A percentile compares a stretch with the other conserved stretches of the same genome.
Conservation (phyloP, 1,284 basidiomycete species). For the Ceratobasidium sp. region DNA sequence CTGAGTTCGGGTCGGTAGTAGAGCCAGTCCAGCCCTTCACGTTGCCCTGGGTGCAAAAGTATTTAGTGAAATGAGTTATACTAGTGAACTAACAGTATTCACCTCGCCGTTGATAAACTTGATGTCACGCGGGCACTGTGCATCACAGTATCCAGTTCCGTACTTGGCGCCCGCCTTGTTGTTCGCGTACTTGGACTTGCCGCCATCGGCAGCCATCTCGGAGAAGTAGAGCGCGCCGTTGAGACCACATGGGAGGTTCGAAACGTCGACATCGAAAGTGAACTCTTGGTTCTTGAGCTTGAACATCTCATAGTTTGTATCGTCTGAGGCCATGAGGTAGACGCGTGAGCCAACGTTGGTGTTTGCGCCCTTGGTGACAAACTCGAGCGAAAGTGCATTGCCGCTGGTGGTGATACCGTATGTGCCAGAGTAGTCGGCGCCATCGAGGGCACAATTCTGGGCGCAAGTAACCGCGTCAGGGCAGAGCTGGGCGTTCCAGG, state of each 20-base stretch:
- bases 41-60: slow-evolving; percentile 60
- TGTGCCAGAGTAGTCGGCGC: no score
- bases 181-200: slow-evolving; percentile 50
- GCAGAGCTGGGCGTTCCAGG: no score
- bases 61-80: not conserved
- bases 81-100: not conserved
- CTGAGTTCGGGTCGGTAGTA: slow-evolving; percentile 63
- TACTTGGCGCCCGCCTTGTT: slow-evolving; percentile 8
- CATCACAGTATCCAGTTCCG: no score
- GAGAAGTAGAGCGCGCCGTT: slow-evolving; percentile 69
- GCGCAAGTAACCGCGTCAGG: no score
- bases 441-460: no score
- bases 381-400: no score
- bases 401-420: no score
- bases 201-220: slow-evolving; percentile 71
- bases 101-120: no score
- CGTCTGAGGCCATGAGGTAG: no score
- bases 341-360: no score
- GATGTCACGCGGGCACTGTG: no score
- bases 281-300: slow-evolving; percentile 70
- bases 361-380: no score
- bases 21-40: slow-evolving; percentile 61
- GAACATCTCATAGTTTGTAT: slow-evolving; percentile 68
- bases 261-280: slow-evolving; percentile 71
- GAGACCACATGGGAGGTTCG: slow-evolving; percentile 69